phyloP scores from a whole-genome alignment of 1,139 yeast genomes.

The Hyphopichia khmerensis region DNA sequence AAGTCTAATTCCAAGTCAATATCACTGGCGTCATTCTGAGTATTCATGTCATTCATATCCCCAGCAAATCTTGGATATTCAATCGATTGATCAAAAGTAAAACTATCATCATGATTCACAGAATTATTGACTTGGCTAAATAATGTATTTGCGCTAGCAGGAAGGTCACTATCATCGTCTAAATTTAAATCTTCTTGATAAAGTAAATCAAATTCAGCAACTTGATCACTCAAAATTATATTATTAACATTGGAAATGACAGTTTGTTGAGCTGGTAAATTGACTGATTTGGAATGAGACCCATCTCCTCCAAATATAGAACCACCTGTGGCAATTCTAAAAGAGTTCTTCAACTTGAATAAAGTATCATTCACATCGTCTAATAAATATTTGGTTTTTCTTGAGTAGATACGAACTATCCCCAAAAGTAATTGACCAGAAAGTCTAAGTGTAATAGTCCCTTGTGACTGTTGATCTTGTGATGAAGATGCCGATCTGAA shows the following conservation, averaged over 20 bases:
- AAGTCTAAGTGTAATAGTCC: slow-evolving; percentile 64
- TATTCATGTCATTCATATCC: slow-evolving; percentile 15
- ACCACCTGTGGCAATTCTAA: slow-evolving; percentile 44
- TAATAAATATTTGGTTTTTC: slow-evolving; percentile 79
- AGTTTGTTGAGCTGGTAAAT: slow-evolving; percentile 36
- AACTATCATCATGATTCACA: slow-evolving; percentile 14
- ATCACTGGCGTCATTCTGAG: slow-evolving; percentile 23
- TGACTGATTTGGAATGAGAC: slow-evolving; percentile 38
- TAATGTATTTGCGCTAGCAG: slow-evolving; percentile 6
- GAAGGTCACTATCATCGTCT: slow-evolving; percentile 34
- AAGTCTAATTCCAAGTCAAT: slow-evolving; percentile 52
- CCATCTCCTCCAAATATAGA: slow-evolving; percentile 25
- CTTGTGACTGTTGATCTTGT: slow-evolving; percentile 17
- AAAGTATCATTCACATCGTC: slow-evolving; percentile 85
- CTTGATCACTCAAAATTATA: slow-evolving; percentile 69
- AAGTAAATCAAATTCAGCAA: slow-evolving; percentile 73
- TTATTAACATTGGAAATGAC: slow-evolving; percentile 40
- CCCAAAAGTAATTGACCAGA: slow-evolving; percentile 90
- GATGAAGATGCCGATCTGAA: slow-evolving; percentile 1
- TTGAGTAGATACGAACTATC: slow-evolving; percentile 81
- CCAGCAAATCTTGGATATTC: slow-evolving; percentile 54
- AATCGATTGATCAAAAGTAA: slow-evolving; percentile 47
- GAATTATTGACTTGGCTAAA: slow-evolving; percentile 11
- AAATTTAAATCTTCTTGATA: slow-evolving; percentile 63
- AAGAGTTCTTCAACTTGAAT: slow-evolving; percentile 71